These are phyloP conservation scores for Zygotorulaspora sp. DNA, from an alignment of 805 yeast genomes.

Conservation along the genomic window DNA sequence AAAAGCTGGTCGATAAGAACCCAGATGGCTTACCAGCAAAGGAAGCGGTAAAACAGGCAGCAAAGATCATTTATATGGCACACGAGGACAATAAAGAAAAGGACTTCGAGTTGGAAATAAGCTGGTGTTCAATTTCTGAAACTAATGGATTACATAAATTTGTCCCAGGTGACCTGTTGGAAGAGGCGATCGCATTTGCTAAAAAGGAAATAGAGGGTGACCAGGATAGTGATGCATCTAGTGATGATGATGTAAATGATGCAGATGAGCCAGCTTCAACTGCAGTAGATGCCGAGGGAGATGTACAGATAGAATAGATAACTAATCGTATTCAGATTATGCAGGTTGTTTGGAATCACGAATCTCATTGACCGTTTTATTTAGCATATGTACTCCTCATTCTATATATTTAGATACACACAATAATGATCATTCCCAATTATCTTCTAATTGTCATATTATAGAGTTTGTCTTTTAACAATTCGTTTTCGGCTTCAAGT, in stretches of 20 bases:
- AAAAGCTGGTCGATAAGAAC: constrained; percentile 53
- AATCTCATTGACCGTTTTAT: too few relatives aligned
- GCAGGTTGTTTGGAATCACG: too few relatives aligned
- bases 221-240: constrained; percentile 24
- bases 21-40: constrained; percentile 55
- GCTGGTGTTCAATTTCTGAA: constrained; percentile 77
- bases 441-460: constrained; percentile 11
- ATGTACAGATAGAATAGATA: constrained; percentile 20
- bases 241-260: constrained; percentile 22
- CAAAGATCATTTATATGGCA: constrained; percentile 85
- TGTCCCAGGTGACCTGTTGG: constrained; percentile 73
- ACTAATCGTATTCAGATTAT: too few relatives aligned
- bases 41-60: constrained; percentile 91
- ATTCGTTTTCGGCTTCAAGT: constrained; percentile 51
- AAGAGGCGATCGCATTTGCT: constrained; percentile 81
- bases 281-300: constrained; percentile 22
- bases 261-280: constrained; percentile 17
- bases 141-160: constrained; percentile 76
- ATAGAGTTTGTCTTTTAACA: constrained; percentile 33
- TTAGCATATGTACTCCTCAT: not conserved
- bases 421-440: constrained; percentile 5
- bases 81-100: constrained; percentile 98
- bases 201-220: constrained; percentile 60
- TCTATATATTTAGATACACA: constrained; percentile 4
- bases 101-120: constrained; percentile 89